phyloP scores from a whole-genome alignment of 345 rosid genomes.

The Heritiera fomes region DNA sequence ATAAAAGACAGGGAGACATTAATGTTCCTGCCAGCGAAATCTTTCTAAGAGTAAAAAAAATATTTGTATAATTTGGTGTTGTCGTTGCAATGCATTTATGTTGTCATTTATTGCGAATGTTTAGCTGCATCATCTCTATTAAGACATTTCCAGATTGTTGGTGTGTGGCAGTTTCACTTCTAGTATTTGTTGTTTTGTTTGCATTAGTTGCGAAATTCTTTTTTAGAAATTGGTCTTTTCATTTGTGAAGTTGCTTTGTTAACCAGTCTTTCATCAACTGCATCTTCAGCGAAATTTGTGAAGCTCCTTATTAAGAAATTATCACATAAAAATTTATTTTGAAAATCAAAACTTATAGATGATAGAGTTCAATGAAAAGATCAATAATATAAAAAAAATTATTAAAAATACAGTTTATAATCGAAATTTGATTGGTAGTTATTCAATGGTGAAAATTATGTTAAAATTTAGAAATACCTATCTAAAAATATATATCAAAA shows the following conservation, averaged over 20 bases:
- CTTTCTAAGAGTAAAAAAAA: neutral
- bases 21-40: neutral
- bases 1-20: neutral
- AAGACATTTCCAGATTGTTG: neutral
- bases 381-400: no score
- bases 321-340: no score
- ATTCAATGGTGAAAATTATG: no score
- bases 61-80: neutral
- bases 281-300: no score
- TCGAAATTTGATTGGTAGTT: no score
- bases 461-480: no score
- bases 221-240: neutral
- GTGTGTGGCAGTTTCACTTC: neutral
- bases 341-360: no score
- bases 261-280: neutral
- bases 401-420: no score
- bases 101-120: neutral
- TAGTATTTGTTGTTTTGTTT: constrained; percentile 1
- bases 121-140: neutral
- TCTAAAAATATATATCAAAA: no score
- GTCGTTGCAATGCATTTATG: neutral
- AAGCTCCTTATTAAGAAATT: no score
- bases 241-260: neutral
- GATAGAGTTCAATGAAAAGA: no score
- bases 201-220: neutral